phyloP scores from a whole-genome alignment of 192 early-diverging fungal species.

The Coemansia javaensis region DNA sequence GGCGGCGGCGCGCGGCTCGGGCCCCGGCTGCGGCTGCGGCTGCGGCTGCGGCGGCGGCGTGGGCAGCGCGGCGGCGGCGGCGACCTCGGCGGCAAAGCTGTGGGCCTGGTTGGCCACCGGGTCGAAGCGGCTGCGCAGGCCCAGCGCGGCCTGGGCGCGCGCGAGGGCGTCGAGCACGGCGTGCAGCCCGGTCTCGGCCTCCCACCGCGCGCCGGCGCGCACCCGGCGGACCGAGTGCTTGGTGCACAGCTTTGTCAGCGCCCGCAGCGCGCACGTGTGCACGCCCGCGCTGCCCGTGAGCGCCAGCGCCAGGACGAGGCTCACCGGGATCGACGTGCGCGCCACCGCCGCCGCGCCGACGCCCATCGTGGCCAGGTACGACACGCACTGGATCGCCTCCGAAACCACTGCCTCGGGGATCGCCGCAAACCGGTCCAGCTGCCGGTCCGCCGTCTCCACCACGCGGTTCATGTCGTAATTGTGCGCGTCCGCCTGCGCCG shows the following conservation, averaged over 20 bases:
- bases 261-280: slow-evolving; percentile 14
- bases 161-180: slow-evolving; percentile 28
- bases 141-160: slow-evolving; percentile 20
- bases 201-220: slow-evolving; percentile 20
- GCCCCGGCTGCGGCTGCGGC: slow-evolving; percentile 21
- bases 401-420: slow-evolving; percentile 9
- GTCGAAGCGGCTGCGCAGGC: slow-evolving; percentile 39
- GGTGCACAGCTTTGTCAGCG: slow-evolving; percentile 30
- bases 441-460: slow-evolving; percentile 6
- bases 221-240: slow-evolving; percentile 32
- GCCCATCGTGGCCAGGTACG: slow-evolving; percentile 26
- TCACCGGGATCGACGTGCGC: slow-evolving; percentile 31
- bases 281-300: slow-evolving; percentile 8
- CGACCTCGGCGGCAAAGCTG: slow-evolving; percentile 8
- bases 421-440: slow-evolving; percentile 25
- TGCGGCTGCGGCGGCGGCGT: slow-evolving; percentile 5
- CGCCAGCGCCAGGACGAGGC: slow-evolving; percentile 13
- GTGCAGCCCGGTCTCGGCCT: slow-evolving; percentile 23
- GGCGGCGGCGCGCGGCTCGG: neutral
- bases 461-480: slow-evolving; percentile 9
- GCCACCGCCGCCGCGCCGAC: slow-evolving; percentile 27
- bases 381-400: slow-evolving; percentile 26
- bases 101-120: slow-evolving; percentile 30
- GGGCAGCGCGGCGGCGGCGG: neutral
- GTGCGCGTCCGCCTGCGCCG: slow-evolving; percentile 29